A percentile compares a stretch with the other conserved stretches of the same genome.
Conservation (phyloP, 2,329 filamentous ascomycete species). For the Bipolaris gigantea region DNA sequence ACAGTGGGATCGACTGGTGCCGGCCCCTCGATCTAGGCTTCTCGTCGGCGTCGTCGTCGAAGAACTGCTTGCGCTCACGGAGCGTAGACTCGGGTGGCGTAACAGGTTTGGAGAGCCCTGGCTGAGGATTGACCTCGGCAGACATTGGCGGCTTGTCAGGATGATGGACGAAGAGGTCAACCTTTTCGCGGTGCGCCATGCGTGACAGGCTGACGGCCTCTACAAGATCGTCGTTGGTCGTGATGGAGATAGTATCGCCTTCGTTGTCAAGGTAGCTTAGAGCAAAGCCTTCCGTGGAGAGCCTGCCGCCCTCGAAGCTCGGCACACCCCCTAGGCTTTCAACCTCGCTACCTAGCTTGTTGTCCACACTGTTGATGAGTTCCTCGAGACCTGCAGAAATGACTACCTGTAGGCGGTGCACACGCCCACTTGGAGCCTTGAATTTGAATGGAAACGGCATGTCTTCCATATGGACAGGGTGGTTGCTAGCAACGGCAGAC, state of each 20-base stretch:
- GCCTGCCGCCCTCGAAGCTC: constrained; percentile 74
- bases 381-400: constrained; percentile 78
- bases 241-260: constrained; percentile 94
- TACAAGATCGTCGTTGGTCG: constrained; percentile 87
- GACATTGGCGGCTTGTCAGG: constrained; percentile 84
- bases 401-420: constrained; percentile 85
- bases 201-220: constrained; percentile 87
- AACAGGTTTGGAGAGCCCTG: constrained; percentile 52
- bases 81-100: constrained; percentile 58
- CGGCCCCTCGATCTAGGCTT: constrained; percentile 39
- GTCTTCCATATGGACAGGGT: constrained; percentile 61
- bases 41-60: constrained; percentile 61
- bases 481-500: constrained; percentile 63
- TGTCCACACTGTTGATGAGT: constrained; percentile 74
- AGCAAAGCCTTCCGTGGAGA: constrained; percentile 79
- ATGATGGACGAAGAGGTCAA: constrained; percentile 95
- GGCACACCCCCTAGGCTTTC: constrained; percentile 82
- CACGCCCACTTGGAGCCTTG: constrained; percentile 92
- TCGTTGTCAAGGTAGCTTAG: constrained; percentile 97
- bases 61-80: constrained; percentile 52
- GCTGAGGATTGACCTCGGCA: constrained; percentile 62
- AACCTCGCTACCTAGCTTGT: constrained; percentile 82
- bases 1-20: constrained; percentile 50
- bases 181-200: constrained; percentile 80
- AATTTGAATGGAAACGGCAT: constrained; percentile 96